Percentiles rank a stretch among this genome's conserved stretches.
Conservation (phyloP, 768 basidiomycete genomes). For the Xerocomellus dryophilus region DNA sequence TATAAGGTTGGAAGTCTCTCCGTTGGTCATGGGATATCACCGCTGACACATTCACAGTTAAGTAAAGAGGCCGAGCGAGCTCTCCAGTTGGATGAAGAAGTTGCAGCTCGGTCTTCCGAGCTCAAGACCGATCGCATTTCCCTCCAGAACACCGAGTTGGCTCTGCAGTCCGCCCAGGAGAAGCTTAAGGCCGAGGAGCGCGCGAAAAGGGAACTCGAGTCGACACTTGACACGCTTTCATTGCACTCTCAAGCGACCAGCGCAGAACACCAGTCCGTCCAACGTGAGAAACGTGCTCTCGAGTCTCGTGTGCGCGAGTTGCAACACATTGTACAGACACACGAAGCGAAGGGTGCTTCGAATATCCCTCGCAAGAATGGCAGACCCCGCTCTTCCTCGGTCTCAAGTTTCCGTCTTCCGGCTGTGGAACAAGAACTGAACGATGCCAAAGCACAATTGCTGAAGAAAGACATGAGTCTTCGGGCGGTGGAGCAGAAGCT, state of each 20-base stretch:
- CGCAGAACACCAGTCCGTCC: slow-evolving; percentile 43
- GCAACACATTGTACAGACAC: slow-evolving; percentile 40
- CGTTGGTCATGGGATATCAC: neutral
- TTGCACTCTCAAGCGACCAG: slow-evolving; percentile 48
- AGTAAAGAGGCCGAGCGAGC: slow-evolving; percentile 54
- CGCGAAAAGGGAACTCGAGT: slow-evolving; percentile 52
- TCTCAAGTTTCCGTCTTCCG: slow-evolving; percentile 48
- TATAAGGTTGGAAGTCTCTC: slow-evolving; percentile 31
- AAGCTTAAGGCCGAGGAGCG: slow-evolving; percentile 50
- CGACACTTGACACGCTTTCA: slow-evolving; percentile 53
- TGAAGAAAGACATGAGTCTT: slow-evolving; percentile 46
- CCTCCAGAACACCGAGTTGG: slow-evolving; percentile 49
- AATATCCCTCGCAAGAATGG: slow-evolving; percentile 35
- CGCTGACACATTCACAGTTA: slow-evolving; percentile 40
- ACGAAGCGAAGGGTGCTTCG: slow-evolving; percentile 33
- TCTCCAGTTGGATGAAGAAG: slow-evolving; percentile 51
- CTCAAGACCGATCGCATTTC: slow-evolving; percentile 53
- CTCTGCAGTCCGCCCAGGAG: slow-evolving; percentile 47
- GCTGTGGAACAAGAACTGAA: slow-evolving; percentile 56
- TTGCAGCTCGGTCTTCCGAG: slow-evolving; percentile 50
- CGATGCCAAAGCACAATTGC: slow-evolving; percentile 43
- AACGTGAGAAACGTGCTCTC: slow-evolving; percentile 55
- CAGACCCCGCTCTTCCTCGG: slow-evolving; percentile 58
- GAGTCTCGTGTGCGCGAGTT: slow-evolving; percentile 60
- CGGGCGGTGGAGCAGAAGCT: slow-evolving; percentile 45